Evolutionary conservation across 306 rosid genomes (phyloP), one percentile per base, ranked within the genome.

Genomic region (Castanopsis chinensis): DNA sequence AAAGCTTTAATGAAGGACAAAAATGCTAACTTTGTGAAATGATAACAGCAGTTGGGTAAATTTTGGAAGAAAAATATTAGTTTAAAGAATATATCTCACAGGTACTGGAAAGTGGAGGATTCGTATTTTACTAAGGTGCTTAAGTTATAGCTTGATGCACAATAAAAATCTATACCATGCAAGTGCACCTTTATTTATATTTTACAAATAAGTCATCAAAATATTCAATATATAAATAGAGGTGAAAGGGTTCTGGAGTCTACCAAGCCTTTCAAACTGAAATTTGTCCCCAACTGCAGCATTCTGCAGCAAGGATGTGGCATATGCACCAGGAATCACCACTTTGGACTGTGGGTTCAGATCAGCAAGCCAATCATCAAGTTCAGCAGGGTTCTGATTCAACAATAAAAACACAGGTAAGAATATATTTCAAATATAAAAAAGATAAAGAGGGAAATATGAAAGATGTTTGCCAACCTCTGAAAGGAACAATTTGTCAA

Each of bases 231-330:
- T 53, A n/a, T 28, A 32, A 73, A 61, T 20, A 69, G 76, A 18
- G 57, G 72, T 27, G 21, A 72, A 55, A 15, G 61, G 65, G 41
- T 71, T 71, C 52, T 35, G 81, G 56, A 78, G 81, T 80, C 73
- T 89, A 96, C 98, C 99, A 78, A 93, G 88, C 89, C 99, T 86
- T 89, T 96, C 99, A 43, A 96, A 96, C 85, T 96, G 99, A 87
- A 96, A 96, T 37, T 78, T 69, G 43, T 96, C 91, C 19, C 99
- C 98, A 41, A 86, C 83, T 59, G 72, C 84, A 14, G 97, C 93
- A 80, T 84, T 77, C 68, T 71, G 68, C 73, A 96, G 85, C 12
- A 78, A 64, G 43, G 91, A 83, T 57, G 88, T 87, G 35, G 92
- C 96, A 87, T 73, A 93, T 74, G 98, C 98, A 81, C 83, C 73